Evolutionary conservation across 768 basidiomycete genomes (phyloP).

Genomic region (Wakefieldia striispora): DNA sequence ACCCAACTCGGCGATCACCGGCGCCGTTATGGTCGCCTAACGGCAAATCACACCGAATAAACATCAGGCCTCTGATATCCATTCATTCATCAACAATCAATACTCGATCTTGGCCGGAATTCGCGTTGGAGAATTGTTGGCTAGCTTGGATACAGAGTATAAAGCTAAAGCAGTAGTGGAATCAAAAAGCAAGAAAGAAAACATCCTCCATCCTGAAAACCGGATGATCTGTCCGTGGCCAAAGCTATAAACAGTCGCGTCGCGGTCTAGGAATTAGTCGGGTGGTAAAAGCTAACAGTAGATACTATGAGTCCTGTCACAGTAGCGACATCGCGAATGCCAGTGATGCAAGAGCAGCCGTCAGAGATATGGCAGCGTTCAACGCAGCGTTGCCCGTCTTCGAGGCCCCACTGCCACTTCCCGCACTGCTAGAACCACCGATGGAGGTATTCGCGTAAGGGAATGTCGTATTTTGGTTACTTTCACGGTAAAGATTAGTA

Average conservation of each 20-base stretch:
- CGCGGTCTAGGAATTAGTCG: slow-evolving; percentile 23
- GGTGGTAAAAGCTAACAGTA: slow-evolving; percentile 7
- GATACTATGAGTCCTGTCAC: slow-evolving; percentile 1
- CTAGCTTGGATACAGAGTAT: slow-evolving; percentile 8
- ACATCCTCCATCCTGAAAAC: slow-evolving; percentile 9
- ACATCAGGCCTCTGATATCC: no score
- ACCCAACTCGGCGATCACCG: slow-evolving; percentile 17
- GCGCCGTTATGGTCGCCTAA: not conserved
- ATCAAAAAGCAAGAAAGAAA: not conserved
- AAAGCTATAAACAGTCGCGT: slow-evolving; percentile 20
- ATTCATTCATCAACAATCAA: not conserved
- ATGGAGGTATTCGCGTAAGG: slow-evolving; percentile 43
- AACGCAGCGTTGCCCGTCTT: slow-evolving; percentile 4
- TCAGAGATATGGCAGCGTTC: slow-evolving; percentile 16
- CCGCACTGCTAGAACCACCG: slow-evolving; percentile 7
- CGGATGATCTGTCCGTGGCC: slow-evolving; percentile 12
- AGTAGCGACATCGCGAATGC: slow-evolving; percentile 10
- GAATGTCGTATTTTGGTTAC: slow-evolving; percentile 68
- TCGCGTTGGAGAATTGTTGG: not conserved
- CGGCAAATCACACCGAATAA: no score
- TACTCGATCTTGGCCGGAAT: not conserved
- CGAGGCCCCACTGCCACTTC: slow-evolving; percentile 1
- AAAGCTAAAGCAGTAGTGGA: slow-evolving; percentile 4
- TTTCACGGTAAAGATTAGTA: slow-evolving; percentile 80
- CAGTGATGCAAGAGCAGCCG: slow-evolving; percentile 8